phyloP scores from a whole-genome alignment of 257 asterid species.

The Mentha longifolia region DNA sequence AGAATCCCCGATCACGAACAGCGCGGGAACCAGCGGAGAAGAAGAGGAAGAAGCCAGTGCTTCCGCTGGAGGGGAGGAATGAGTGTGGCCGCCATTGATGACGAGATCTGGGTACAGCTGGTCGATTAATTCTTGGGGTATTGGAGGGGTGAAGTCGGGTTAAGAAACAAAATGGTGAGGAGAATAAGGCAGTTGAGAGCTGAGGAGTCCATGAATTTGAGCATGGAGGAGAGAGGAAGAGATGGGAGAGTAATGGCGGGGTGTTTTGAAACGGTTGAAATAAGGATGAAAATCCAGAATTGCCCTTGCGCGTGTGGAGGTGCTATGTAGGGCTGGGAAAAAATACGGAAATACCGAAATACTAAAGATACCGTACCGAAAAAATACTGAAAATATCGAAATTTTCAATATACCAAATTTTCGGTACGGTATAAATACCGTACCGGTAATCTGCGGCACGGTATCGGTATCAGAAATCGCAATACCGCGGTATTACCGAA shows the following conservation, averaged over 20 bases:
- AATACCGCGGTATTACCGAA: too few relatives aligned
- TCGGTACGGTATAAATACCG: too few relatives aligned
- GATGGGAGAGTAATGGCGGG: slow-evolving; percentile 41
- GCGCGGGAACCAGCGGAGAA: slow-evolving; percentile 59
- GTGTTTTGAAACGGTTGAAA: slow-evolving; percentile 33
- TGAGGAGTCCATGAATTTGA: slow-evolving; percentile 40
- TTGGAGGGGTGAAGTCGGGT: slow-evolving; percentile 32
- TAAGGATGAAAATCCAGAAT: slow-evolving; percentile 25
- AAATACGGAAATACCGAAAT: too few relatives aligned
- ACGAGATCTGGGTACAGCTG: slow-evolving; percentile 36
- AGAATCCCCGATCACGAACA: slow-evolving; percentile 91
- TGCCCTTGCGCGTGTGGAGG: slow-evolving; percentile 14
- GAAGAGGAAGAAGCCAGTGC: slow-evolving; percentile 18
- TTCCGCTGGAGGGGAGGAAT: slow-evolving; percentile 33
- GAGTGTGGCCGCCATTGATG: slow-evolving; percentile 6
- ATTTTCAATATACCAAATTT: too few relatives aligned
- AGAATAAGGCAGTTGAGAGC: slow-evolving; percentile 38
- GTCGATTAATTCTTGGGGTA: slow-evolving; percentile 42
- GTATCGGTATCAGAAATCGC: too few relatives aligned
- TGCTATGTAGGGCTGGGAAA: too few relatives aligned
- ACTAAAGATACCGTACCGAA: too few relatives aligned
- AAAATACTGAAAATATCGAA: too few relatives aligned
- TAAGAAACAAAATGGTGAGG: slow-evolving; percentile 34
- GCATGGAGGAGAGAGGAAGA: background rate
- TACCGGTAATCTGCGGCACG: too few relatives aligned